A percentile compares a stretch with the other conserved stretches of the same genome.
Conservation (phyloP, 2,329 filamentous ascomycete species). For the Metarhizium rileyi region DNA sequence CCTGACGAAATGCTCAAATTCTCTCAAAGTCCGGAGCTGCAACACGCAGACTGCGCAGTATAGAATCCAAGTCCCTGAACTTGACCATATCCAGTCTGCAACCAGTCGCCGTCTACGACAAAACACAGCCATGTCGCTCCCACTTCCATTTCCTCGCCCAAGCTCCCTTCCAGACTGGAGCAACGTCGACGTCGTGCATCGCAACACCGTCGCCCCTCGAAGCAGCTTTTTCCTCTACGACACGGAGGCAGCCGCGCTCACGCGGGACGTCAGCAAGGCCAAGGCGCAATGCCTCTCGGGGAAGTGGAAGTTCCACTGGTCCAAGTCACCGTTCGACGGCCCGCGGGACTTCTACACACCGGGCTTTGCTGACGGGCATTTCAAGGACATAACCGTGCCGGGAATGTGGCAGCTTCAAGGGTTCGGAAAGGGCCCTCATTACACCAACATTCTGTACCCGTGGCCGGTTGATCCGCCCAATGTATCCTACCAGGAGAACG, state of each 20-base stretch:
- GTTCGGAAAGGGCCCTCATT: slow-evolving; percentile 53
- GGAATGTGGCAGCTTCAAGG: slow-evolving; percentile 65
- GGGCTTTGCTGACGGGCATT: slow-evolving; percentile 23
- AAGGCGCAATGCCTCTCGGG: slow-evolving; percentile 39
- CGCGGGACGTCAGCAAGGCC: slow-evolving; percentile 27
- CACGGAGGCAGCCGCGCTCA: slow-evolving; percentile 37
- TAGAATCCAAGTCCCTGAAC: not conserved
- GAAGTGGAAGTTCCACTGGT: slow-evolving; percentile 43
- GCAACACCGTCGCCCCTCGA: slow-evolving; percentile 47
- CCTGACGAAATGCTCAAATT: not conserved
- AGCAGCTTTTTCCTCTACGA: slow-evolving; percentile 46
- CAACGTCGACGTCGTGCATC: slow-evolving; percentile 50
- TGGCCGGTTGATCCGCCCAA: slow-evolving; percentile 59
- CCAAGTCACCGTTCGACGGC: slow-evolving; percentile 34
- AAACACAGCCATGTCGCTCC: not conserved
- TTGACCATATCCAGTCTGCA: not conserved
- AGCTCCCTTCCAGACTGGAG: slow-evolving; percentile 43
- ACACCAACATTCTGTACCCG: slow-evolving; percentile 60
- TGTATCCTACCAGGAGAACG: slow-evolving; percentile 54
- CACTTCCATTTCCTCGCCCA: not conserved
- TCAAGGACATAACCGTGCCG: slow-evolving; percentile 45
- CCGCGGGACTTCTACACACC: slow-evolving; percentile 29
- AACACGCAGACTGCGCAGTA: not conserved
- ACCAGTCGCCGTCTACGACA: not conserved
- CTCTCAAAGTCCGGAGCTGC: not conserved